Evolutionary conservation across 2,329 filamentous ascomycete species (phyloP), one percentile per base, ranked within the genome.

Genomic region (Apiospora aurea): DNA sequence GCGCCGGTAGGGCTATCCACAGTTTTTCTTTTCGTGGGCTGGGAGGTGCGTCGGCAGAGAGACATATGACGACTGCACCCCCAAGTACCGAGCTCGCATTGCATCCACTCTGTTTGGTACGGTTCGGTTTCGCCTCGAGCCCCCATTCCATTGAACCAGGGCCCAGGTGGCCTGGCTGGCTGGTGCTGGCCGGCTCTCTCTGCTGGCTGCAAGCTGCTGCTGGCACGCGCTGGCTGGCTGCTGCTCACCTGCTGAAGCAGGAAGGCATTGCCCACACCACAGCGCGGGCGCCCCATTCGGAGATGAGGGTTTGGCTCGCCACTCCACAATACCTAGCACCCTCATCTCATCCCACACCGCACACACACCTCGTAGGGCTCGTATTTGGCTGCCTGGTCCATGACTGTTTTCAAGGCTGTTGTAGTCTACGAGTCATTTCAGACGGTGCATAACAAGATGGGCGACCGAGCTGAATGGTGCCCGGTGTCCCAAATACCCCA

Each of bases 51-150:
- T 64, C 57, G 57, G 57, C 57, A 64, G 57, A 64, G 57, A 64
- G 57, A 64, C 57, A 64, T 64, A 64, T 64, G 57, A 64, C 57
- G 57, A 64, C 34, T 41, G 57, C 34, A 64, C 57, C 14, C 8
- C 57, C 57, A 64, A 64, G 57, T 64, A 64, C 57, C 57, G 57
- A 64, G 11, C 57, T n/a, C 34, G 34, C 57, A 64, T 64, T 64
- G 21, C 21, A 38, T 41, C 57, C 57, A 64, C 57, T 64, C 24
- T 57, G 10, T 24, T 21, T 49, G 5, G 51, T 57, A 34, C 38
- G 53, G 53, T 21, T 61, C 53, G 53, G 53, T 61, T 61, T 61
- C 57, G 57, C 57, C 21, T 64, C 34, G 34, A 29, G 57, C 41
- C 18, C 18, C 34, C 57, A 41, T 64, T 5, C 51, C 13, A 29